A percentile compares a stretch with the other conserved stretches of the same genome.
These are phyloP conservation scores for Globisporangium middletonii DNA, from an alignment of 352 stramenopile genomes.

Conservation along the genomic window DNA sequence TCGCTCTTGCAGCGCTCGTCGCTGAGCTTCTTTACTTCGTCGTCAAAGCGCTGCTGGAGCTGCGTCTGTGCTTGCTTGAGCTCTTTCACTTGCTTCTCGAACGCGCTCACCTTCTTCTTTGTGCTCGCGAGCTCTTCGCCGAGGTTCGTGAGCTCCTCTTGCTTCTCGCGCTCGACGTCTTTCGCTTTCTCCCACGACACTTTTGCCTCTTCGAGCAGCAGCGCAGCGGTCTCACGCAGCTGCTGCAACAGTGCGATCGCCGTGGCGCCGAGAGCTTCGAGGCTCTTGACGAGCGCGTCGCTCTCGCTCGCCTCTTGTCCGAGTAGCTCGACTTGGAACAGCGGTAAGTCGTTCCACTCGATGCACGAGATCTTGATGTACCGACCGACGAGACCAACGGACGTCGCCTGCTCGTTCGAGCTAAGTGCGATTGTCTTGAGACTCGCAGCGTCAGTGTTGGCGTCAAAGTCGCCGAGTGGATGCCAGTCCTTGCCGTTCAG, in stretches of 20 bases:
- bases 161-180: slow-evolving; percentile 67
- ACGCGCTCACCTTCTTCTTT: slow-evolving; percentile 37
- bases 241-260: slow-evolving; percentile 43
- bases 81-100: slow-evolving; percentile 26
- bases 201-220: slow-evolving; percentile 70
- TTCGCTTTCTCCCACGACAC: slow-evolving; percentile 70
- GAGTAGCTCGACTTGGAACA: slow-evolving; percentile 65
- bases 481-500: slow-evolving; percentile 59
- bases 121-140: slow-evolving; percentile 58
- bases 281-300: slow-evolving; percentile 30
- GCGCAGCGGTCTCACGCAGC: slow-evolving; percentile 33
- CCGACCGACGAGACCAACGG: slow-evolving; percentile 23
- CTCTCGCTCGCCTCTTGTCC: slow-evolving; percentile 54
- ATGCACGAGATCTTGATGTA: slow-evolving; percentile 62
- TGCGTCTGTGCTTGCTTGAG: slow-evolving; percentile 5
- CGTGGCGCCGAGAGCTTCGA: slow-evolving; percentile 33
- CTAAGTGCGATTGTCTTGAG: slow-evolving; percentile 29
- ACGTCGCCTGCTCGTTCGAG: slow-evolving; percentile 6
- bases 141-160: slow-evolving; percentile 68
- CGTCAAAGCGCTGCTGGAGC: slow-evolving; percentile 9
- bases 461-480: slow-evolving; percentile 53
- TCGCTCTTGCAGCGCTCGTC: slow-evolving; percentile 29
- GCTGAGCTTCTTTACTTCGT: slow-evolving; percentile 15
- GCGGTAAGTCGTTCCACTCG: slow-evolving; percentile 52
- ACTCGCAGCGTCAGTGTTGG: slow-evolving; percentile 31